A percentile compares a stretch with the other conserved stretches of the same genome.
phyloP scores from a whole-genome alignment of 179 eudicot species.

The Silene vulgaris region DNA sequence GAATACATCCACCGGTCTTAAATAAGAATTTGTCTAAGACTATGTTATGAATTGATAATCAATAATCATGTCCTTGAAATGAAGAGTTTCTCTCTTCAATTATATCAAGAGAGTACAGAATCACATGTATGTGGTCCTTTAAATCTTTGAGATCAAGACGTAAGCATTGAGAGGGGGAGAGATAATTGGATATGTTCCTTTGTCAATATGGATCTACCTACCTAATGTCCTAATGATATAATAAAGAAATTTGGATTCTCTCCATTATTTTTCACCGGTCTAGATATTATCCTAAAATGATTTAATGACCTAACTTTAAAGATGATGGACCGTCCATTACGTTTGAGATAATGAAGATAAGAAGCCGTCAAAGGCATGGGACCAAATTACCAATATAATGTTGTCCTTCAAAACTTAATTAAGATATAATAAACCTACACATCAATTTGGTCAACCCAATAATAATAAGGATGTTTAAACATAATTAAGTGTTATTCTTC shows the following conservation, averaged over 20 bases:
- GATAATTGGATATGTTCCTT: constrained; percentile 24
- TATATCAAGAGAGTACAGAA: constrained; percentile 30
- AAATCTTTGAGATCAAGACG: constrained; percentile 38
- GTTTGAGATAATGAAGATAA: too few relatives aligned
- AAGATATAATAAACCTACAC: background rate
- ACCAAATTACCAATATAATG: background rate
- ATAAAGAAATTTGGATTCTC: too few relatives aligned
- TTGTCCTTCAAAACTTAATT: constrained; percentile 16
- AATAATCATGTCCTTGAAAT: constrained; percentile 23
- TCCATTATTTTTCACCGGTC: too few relatives aligned
- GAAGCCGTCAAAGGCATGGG: constrained; percentile 25
- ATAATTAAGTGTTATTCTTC: background rate
- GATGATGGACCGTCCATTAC: too few relatives aligned
- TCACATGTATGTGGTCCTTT: constrained; percentile 39
- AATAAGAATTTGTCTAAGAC: background rate
- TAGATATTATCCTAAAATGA: too few relatives aligned
- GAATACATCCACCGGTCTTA: too few relatives aligned
- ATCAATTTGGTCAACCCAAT: background rate
- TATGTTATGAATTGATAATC: constrained; percentile 11
- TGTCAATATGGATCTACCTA: constrained; percentile 24
- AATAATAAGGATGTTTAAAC: background rate
- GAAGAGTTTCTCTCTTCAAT: constrained; percentile 33
- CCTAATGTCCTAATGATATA: background rate
- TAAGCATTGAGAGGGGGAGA: constrained; percentile 21
- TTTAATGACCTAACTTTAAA: too few relatives aligned